Base-by-base conservation (phyloP, 371 early-diverging fungal species). In the Actinomortierella ambigua region DNA sequence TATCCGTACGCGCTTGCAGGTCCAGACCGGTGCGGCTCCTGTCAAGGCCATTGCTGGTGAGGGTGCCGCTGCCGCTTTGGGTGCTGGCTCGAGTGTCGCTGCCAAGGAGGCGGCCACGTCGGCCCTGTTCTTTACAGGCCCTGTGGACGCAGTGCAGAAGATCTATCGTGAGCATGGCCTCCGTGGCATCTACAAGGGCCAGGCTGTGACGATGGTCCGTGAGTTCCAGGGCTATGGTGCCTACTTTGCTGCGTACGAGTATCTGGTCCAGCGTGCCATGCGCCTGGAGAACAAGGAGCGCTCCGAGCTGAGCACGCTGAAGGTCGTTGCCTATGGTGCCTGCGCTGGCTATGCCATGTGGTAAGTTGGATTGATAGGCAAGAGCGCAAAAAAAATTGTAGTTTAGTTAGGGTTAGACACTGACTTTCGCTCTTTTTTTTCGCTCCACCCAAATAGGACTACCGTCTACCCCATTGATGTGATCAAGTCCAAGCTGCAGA, bases 321-420 rank as follows among this genome's bases (percentile, higher is more conserved):
- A 88, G 65, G 84, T 91, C 7, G 87, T 88, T 60, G 67, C 84
- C 27, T 91, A 82, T 69, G 92, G 92, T 68, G 91, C 89, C 28
- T 75, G 82, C 17, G 91, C 91, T 58, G 92, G 92, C 42, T 90
- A 88, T 68, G 90, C 91, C 68, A 90, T 92, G 90, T 92, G 92
- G 91, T 73, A 73, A 50, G 63, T 47, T 8, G 40, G 13, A 24
- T 42, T 28, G 6, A 17, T 53, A 6, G 54, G 17, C n/a, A n/a
- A n/a, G n/a, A n/a, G n/a, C n/a, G n/a, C n/a, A n/a, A n/a, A n/a
- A n/a, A n/a, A n/a, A n/a, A n/a, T n/a, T n/a, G n/a, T n/a, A n/a
- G n/a, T n/a, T n/a, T n/a, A n/a, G n/a, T n/a, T n/a, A n/a, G n/a
- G n/a, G n/a, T n/a, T n/a, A n/a, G 11, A 42, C 29, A n/a, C 44